Base-by-base conservation (phyloP, 179 eudicot genomes). In the Beta macrorhiza region DNA sequence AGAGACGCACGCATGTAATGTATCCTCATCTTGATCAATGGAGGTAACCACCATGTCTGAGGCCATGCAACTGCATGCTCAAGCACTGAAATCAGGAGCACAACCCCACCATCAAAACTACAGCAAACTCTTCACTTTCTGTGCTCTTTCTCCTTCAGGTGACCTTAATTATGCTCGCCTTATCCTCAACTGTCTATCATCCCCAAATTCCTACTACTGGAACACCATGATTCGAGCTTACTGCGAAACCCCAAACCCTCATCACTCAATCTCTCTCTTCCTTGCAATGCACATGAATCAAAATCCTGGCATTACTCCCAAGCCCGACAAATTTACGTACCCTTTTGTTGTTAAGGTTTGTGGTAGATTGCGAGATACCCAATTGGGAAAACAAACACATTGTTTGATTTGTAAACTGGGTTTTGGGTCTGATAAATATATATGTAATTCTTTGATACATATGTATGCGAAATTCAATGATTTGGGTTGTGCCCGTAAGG, bases 31-130 rank as follows among this genome's bases (percentile, higher is more conserved):
- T 4, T 59, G 62, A 53, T 16, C 83, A 58, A 88, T 88, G 89
- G 88, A 88, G 81, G 80, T 86, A 55, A 82, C 86, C 11, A 86
- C 86, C 42, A 84, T 87, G 89, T 61, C 89, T 4, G 85, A 89
- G 61, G 91, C 90, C 62, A 84, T 84, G 87, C 91, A 89, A 71
- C 81, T 87, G 19, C 91, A 89, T 72, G 91, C 89, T 47, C 87
- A 84, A 71, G 72, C 81, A 8, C 81, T 87, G 53, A 87, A 89
- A 64, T 61, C 82, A 75, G 83, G 84, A 4, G 59, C 79, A 20
- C 62, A 83, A 85, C 71, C 86, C 68, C 83, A 80, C 79, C 69
- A 79, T 53, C 85, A 83, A 68, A 80, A 49, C 67, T 82, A 80
- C 87, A 72, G 81, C 74, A 85, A 89, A 44, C 80, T 89, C 84